These are phyloP conservation scores for Fonsecaea erecta DNA, from an alignment of 2,329 filamentous ascomycete genomes.

Conservation along the genomic window DNA sequence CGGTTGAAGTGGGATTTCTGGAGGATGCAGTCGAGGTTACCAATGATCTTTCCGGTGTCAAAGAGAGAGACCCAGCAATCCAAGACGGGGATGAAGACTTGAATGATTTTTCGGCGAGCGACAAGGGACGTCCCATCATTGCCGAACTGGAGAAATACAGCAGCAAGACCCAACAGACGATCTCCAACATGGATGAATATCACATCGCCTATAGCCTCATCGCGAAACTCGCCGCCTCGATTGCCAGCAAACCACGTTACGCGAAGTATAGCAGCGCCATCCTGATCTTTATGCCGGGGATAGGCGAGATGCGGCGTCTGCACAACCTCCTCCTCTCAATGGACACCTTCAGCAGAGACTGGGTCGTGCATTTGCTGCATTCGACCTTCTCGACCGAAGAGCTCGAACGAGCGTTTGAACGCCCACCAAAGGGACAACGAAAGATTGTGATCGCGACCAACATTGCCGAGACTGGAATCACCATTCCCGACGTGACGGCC, in stretches of 20 bases:
- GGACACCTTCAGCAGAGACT: slow-evolving; percentile 72
- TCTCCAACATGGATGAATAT: slow-evolving; percentile 85
- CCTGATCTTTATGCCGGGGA: slow-evolving; percentile 91
- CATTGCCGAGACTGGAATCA: slow-evolving; percentile 98
- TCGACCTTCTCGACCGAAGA: slow-evolving; percentile 96
- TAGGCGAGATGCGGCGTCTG: slow-evolving; percentile 86
- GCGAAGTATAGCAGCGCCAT: slow-evolving; percentile 82
- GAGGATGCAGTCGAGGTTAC: slow-evolving; percentile 93
- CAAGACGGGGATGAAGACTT: slow-evolving; percentile 46
- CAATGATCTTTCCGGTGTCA: slow-evolving; percentile 63
- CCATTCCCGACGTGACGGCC: slow-evolving; percentile 95
- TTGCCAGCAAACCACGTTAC: slow-evolving; percentile 72
- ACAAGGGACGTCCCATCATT: slow-evolving; percentile 21
- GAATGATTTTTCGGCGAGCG: slow-evolving; percentile 54
- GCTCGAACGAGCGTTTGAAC: slow-evolving; percentile 87
- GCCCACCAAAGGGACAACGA: slow-evolving; percentile 78
- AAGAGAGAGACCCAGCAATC: slow-evolving; percentile 37
- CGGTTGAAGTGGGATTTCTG: slow-evolving; percentile 82
- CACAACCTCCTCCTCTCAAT: slow-evolving; percentile 84
- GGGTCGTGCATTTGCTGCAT: slow-evolving; percentile 88
- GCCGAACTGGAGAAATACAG: slow-evolving; percentile 64
- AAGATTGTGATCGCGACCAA: slow-evolving; percentile 98
- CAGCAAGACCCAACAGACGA: slow-evolving; percentile 71
- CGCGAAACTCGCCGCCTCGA: slow-evolving; percentile 73
- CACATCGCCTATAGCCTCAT: slow-evolving; percentile 88